Percentiles rank a stretch among this genome's conserved stretches.
Evolutionary conservation across 1,139 yeast genomes (phyloP).

Genomic region (Sugiyamaella neomexicana): DNA sequence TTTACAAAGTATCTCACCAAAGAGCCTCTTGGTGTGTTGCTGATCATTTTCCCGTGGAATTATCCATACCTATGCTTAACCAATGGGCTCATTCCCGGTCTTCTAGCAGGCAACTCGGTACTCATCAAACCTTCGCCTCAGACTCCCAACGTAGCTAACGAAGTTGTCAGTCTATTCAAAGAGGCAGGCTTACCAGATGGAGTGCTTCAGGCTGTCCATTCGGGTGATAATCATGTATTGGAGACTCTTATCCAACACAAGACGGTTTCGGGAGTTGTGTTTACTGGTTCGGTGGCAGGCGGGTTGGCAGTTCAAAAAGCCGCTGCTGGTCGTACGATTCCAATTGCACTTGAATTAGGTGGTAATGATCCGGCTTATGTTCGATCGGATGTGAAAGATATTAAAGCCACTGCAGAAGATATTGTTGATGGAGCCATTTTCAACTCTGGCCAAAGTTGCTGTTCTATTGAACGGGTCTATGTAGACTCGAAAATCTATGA

Average conservation of each 20-base stretch:
- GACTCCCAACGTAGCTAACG: slow-evolving; percentile 77
- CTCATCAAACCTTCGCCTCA: slow-evolving; percentile 81
- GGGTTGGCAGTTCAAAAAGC: slow-evolving; percentile 76
- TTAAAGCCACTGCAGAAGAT: slow-evolving; percentile 67
- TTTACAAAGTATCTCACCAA: slow-evolving; percentile 50
- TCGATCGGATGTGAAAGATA: slow-evolving; percentile 67
- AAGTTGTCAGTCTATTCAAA: slow-evolving; percentile 57
- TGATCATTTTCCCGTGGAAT: slow-evolving; percentile 87
- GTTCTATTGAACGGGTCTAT: slow-evolving; percentile 81
- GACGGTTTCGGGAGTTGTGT: slow-evolving; percentile 67
- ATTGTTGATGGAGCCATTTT: slow-evolving; percentile 79
- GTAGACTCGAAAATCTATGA: slow-evolving; percentile 72
- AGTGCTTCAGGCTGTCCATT: slow-evolving; percentile 64
- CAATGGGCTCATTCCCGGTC: slow-evolving; percentile 82
- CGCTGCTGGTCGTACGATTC: slow-evolving; percentile 70
- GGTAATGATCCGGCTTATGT: slow-evolving; percentile 78
- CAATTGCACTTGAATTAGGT: slow-evolving; percentile 87
- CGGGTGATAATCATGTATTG: slow-evolving; percentile 62
- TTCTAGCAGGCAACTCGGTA: slow-evolving; percentile 79
- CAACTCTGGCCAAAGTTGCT: slow-evolving; percentile 90
- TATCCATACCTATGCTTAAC: slow-evolving; percentile 78
- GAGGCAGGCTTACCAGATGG: slow-evolving; percentile 83
- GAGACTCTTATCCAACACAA: slow-evolving; percentile 63
- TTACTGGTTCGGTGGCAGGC: slow-evolving; percentile 84
- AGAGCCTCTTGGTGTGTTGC: slow-evolving; percentile 78